These are phyloP conservation scores for Myxozyma kluyveri DNA, from an alignment of 805 yeast species.

Conservation along the genomic window DNA sequence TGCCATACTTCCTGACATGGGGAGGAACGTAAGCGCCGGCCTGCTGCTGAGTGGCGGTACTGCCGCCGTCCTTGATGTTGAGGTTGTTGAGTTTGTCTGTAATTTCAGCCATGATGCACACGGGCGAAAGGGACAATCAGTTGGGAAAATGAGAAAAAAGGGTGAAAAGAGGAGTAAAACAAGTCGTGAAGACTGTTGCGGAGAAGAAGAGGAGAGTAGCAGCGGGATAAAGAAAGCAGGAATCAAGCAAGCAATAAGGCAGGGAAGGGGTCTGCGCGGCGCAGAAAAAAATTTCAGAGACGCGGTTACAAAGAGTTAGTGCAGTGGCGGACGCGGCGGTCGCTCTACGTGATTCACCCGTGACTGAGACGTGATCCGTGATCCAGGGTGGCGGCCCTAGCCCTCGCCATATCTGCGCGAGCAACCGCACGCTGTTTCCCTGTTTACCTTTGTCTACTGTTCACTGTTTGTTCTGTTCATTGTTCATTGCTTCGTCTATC, in stretches of 20 bases:
- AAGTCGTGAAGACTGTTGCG: constrained; percentile 7
- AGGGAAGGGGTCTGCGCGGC: not conserved
- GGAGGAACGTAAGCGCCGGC: constrained; percentile 53
- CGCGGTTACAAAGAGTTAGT: not conserved
- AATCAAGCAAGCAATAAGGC: not conserved
- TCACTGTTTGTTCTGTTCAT: too few species aligned
- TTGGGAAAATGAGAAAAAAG: not conserved
- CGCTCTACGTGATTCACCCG: not conserved
- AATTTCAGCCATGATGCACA: constrained; percentile 28
- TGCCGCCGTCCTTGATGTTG: constrained; percentile 20
- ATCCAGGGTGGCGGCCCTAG: not conserved
- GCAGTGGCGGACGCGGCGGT: too few species aligned
- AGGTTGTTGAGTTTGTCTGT: constrained; percentile 23
- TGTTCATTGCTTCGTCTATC: too few species aligned
- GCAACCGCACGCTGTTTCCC: too few species aligned
- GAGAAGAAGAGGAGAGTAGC: constrained; percentile 5
- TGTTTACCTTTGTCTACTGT: too few species aligned
- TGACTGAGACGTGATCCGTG: too few species aligned
- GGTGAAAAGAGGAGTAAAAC: not conserved
- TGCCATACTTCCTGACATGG: constrained; percentile 39
- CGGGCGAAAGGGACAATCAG: not conserved
- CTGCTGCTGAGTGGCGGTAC: not conserved
- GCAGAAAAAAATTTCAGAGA: not conserved
- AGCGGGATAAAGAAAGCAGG: not conserved
- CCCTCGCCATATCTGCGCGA: too few species aligned